phyloP scores from a whole-genome alignment of 805 yeast genomes.

The Candida sakaeoensis region DNA sequence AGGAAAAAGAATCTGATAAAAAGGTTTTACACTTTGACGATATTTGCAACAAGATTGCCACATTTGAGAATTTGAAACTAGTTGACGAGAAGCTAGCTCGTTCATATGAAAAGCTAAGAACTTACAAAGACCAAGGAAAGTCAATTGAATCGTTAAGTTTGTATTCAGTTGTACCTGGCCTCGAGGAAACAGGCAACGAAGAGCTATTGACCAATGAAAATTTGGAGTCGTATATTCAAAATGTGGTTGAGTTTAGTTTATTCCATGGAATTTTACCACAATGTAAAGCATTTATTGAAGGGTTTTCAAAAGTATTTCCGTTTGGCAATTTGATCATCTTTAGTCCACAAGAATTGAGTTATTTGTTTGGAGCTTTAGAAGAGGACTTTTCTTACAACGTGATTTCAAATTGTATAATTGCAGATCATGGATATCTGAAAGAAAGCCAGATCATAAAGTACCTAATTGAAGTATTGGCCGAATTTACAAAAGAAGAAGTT shows the following conservation, averaged over 20 bases:
- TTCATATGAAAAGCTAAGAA: constrained; percentile 51
- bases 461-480: constrained; percentile 58
- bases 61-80: constrained; percentile 35
- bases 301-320: constrained; percentile 83
- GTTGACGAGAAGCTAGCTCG: constrained; percentile 60
- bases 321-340: constrained; percentile 67
- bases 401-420: constrained; percentile 57
- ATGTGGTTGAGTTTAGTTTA: constrained; percentile 55
- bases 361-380: constrained; percentile 68
- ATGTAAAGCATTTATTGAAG: constrained; percentile 64
- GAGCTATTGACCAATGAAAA: constrained; percentile 49
- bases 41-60: constrained; percentile 18
- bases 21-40: too few species aligned
- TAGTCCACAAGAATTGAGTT: constrained; percentile 67
- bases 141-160: constrained; percentile 54
- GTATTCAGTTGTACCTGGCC: constrained; percentile 76
- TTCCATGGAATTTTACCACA: constrained; percentile 64
- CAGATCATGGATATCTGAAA: constrained; percentile 85
- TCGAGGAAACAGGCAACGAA: constrained; percentile 54
- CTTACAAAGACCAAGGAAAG: constrained; percentile 38
- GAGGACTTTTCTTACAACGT: constrained; percentile 85
- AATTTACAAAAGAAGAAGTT: constrained; percentile 52
- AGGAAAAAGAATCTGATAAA: too few species aligned
- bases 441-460: constrained; percentile 62
- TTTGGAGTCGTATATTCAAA: constrained; percentile 52